Conservation (phyloP, 2,329 filamentous ascomycete genomes). For the Colletotrichum tropicale region DNA sequence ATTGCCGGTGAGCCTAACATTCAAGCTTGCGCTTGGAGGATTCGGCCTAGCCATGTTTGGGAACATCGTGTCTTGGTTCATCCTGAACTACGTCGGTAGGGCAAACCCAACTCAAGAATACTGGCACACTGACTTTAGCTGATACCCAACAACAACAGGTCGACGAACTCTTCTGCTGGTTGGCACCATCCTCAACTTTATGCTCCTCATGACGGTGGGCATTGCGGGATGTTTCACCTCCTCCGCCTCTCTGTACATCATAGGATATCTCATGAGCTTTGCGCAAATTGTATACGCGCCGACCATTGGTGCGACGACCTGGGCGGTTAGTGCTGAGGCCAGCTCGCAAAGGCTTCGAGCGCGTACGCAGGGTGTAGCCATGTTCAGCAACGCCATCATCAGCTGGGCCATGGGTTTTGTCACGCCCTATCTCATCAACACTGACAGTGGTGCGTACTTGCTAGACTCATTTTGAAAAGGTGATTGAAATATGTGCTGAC, state of each 20-base stretch:
- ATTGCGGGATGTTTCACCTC: neutral
- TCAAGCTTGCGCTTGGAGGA: neutral
- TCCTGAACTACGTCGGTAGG: neutral
- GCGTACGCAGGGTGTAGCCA: slow-evolving; percentile 17
- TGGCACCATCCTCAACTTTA: neutral
- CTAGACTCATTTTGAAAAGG: rapidly evolving
- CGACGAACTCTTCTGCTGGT: neutral
- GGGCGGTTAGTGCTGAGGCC: slow-evolving; percentile 20
- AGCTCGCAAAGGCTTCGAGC: slow-evolving; percentile 17
- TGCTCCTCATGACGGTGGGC: neutral
- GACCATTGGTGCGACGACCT: slow-evolving; percentile 39
- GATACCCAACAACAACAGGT: neutral
- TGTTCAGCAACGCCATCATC: slow-evolving; percentile 16
- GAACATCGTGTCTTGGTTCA: neutral
- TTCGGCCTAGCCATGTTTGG: neutral
- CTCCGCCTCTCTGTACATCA: neutral
- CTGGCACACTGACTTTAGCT: too few species aligned
- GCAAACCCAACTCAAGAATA: too few species aligned
- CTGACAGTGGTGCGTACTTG: neutral
- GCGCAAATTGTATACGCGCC: slow-evolving; percentile 28
- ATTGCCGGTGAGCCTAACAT: slow-evolving; percentile 11
- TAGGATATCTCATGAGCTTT: neutral
- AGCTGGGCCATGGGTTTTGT: slow-evolving; percentile 21
- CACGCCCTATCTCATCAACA: slow-evolving; percentile 21
- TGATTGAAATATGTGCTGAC: neutral